Base-by-base conservation (phyloP, 2,329 filamentous ascomycete genomes). In the Colletotrichum paranaense region DNA sequence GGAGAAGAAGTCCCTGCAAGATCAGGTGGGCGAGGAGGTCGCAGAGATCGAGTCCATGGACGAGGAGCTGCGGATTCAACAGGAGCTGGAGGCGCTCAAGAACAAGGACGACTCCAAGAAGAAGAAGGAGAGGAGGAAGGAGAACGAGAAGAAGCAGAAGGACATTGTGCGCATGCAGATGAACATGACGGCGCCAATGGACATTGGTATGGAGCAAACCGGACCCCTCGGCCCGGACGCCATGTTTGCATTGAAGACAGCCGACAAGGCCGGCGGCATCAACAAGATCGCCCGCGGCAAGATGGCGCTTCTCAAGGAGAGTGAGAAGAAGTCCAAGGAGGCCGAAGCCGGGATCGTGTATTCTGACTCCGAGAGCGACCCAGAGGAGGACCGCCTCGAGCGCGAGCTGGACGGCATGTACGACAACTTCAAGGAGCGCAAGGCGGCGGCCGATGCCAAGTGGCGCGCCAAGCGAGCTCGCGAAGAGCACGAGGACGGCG, bases 161-260 rank as follows among this genome's bases (percentile, higher is more conserved):
- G 97, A 98, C 76, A 95, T 98, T 73, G 88, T 97, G n/a, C 92
- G 97, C 42, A 93, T 99, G 93, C 97, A 99, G 83, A 91, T 99
- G 86, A 93, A 98, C 84, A 99, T 99, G 97, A 93, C 92, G 2
- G 94, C 95, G 0, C 97, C 97, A 8, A 97, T 95, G 88, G 97
- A 99, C 76, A 98, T 99, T 75, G 97, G 97, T 79, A 90, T 97
- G 85, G 97, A 98, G 80, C 95, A 97, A 82, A 85, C 90, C 28
- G 94, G 94, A 0, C 93, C 94, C 0, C 87, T 90, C 62, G 95
- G 94, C 28, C 92, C 95, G 55, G 94, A 95, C 58, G 88, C 94
- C 32, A 97, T 98, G 87, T 99, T 99, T 81, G 91, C 91, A 3
- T 88, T 98, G 59, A 97, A 95, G 82, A 86, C 91, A 9, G 89